Conservation (phyloP, 345 rosid species). For the Acer negundo region DNA sequence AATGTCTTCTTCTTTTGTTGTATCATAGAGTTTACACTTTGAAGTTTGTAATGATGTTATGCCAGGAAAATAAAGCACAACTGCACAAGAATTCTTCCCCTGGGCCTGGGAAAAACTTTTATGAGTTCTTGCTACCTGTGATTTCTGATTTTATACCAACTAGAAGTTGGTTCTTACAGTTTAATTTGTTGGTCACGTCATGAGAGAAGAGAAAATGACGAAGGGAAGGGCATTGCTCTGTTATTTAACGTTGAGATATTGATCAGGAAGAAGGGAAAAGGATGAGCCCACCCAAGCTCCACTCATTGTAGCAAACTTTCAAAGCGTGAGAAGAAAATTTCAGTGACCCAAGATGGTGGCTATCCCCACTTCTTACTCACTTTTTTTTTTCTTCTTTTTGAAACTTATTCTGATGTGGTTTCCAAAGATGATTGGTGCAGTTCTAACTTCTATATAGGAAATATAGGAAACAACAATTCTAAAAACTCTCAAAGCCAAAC, state of each 20-base stretch:
- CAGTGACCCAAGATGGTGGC: not conserved
- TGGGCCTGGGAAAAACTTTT: not conserved
- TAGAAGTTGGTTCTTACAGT: not conserved
- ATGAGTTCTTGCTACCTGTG: not conserved
- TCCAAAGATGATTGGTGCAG: not conserved
- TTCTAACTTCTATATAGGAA: not conserved
- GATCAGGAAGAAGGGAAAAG: not conserved
- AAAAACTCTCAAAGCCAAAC: not conserved
- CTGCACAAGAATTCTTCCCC: not conserved
- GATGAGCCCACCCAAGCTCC: not conserved
- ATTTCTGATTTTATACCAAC: not conserved
- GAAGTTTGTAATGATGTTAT: not conserved
- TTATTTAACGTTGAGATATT: not conserved
- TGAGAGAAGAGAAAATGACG: not conserved
- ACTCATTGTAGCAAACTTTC: not conserved
- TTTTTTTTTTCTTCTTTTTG: not conserved
- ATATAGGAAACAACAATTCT: constrained; percentile 2
- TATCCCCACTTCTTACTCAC: not conserved
- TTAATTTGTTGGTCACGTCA: not conserved
- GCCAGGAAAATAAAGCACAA: not conserved
- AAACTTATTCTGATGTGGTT: not conserved
- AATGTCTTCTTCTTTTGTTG: not conserved
- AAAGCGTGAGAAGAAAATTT: not conserved
- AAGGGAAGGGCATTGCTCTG: not conserved
- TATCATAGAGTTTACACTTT: not conserved